Conservation (phyloP, 2,329 filamentous ascomycete species). For the Pseudopyrenochaeta lycopersici region DNA sequence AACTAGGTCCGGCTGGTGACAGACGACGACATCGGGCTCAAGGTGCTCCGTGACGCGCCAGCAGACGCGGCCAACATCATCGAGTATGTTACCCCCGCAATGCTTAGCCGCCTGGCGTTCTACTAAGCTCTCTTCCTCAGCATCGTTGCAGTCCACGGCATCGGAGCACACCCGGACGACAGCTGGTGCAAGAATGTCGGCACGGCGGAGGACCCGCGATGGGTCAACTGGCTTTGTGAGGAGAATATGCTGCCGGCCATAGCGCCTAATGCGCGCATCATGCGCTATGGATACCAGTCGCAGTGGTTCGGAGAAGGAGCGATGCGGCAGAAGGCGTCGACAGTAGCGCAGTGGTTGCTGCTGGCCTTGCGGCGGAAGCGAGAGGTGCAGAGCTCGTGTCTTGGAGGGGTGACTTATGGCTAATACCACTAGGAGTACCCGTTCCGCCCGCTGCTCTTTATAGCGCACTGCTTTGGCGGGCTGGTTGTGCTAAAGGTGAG, state of each 20-base stretch:
- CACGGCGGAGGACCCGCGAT: slow-evolving; percentile 19
- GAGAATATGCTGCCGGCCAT: slow-evolving; percentile 31
- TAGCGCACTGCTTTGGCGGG: slow-evolving; percentile 36
- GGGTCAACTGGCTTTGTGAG: slow-evolving; percentile 36
- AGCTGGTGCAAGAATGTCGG: slow-evolving; percentile 39
- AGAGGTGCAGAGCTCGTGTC: too few species aligned
- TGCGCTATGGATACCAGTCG: slow-evolving; percentile 39
- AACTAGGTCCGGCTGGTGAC: slow-evolving; percentile 22
- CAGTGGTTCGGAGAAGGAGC: slow-evolving; percentile 33
- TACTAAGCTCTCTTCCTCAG: slow-evolving; percentile 9
- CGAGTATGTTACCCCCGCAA: slow-evolving; percentile 17
- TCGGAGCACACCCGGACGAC: slow-evolving; percentile 39
- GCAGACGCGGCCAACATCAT: slow-evolving; percentile 16
- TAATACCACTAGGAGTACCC: slow-evolving; percentile 17
- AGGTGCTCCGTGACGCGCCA: slow-evolving; percentile 29
- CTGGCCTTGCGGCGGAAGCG: too few species aligned
- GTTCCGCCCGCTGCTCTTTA: slow-evolving; percentile 32
- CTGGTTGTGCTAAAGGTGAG: slow-evolving; percentile 35
- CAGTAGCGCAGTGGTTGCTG: too few species aligned
- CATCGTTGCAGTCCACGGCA: slow-evolving; percentile 38
- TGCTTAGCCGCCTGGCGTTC: neutral
- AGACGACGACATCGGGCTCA: slow-evolving; percentile 29
- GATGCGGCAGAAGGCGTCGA: too few species aligned
- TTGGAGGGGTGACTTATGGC: too few species aligned
- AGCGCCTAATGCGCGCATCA: slow-evolving; percentile 34